Evolutionary conservation across 305 asterid species (phyloP), one percentile per base, ranked within the genome.

Genomic region (Plantago coronopus): DNA sequence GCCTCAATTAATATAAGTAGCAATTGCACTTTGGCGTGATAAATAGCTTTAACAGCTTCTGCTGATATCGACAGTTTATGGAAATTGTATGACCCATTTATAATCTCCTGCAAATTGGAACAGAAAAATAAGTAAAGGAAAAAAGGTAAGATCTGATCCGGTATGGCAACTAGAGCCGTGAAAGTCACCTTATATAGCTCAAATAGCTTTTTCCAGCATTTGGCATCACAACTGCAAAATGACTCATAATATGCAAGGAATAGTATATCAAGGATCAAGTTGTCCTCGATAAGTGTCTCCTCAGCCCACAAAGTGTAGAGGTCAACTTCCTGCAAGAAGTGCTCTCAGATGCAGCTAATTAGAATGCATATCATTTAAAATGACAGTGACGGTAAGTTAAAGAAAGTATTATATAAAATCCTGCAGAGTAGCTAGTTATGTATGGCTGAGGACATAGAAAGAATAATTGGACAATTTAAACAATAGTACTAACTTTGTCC

Each of bases 231-330:
- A 54, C 85, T 54, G 64, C 81, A 75, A 66, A 81, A 81, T 44
- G 90, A 85, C 81, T 87, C 99, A 46, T 83, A 85, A 78, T 83
- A 89, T 57, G 77, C 76, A 62, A 94, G 89, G 76, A 94, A 89
- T 64, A 94, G 82, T 65, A 87, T 78, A 66, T 94, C 99, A 61
- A 94, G 83, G 63, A 94, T 74, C 76, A 94, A 61, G 74, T 85
- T 94, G 78, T 77, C 94, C 79, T 94, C 99, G 31, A 72, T 78
- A 57, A 94, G 84, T 56, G 77, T 83, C 81, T 89, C 95, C 79
- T 94, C 96, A 54, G 95, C 97, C 99, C 99, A 94, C 66, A 86
- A 67, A 53, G 84, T 70, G 71, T 74, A 94, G 34, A 85, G 83
- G 65, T 84, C 96, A 76, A 81, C 75, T 69, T 85, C 96, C 99